Evolutionary conservation across 2,329 filamentous ascomycete genomes (phyloP).

Genomic region (Botrytis sinoallii): DNA sequence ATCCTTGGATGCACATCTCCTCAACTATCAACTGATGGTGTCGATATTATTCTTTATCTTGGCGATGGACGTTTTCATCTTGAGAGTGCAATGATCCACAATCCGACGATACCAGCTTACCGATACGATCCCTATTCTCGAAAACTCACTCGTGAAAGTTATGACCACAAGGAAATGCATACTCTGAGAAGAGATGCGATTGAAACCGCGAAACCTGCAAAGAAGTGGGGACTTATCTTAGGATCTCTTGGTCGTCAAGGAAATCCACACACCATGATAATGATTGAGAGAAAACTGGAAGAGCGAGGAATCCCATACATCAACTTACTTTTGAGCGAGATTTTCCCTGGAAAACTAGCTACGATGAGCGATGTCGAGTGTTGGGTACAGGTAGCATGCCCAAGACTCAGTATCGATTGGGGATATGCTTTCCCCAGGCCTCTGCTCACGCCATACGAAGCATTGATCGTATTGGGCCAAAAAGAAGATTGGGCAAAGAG

Average conservation of each 20-base stretch:
- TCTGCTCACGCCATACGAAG: conserved; percentile 90
- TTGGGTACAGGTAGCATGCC: conserved; percentile 98
- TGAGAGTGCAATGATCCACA: conserved; percentile 98
- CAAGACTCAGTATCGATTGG: conserved; percentile 97
- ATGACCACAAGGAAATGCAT: conserved; percentile 90
- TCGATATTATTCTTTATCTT: conserved; percentile 82
- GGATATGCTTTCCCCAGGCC: conserved; percentile 92
- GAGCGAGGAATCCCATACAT: conserved; percentile 74
- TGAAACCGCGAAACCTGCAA: conserved; percentile 66
- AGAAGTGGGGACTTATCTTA: conserved; percentile 92
- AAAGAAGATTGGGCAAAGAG: conserved; percentile 68
- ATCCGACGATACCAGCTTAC: conserved; percentile 85
- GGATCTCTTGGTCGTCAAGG: conserved; percentile 91
- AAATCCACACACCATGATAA: conserved; percentile 84
- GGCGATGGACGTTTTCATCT: conserved; percentile 94
- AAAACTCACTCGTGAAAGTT: conserved; percentile 84
- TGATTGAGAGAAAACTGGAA: conserved; percentile 77
- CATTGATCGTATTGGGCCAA: conserved; percentile 80
- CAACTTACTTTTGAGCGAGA: conserved; percentile 86
- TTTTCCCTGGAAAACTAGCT: conserved; percentile 91
- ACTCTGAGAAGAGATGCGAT: conserved; percentile 76
- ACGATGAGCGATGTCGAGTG: conserved; percentile 94
- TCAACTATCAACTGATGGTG: conserved; percentile 55
- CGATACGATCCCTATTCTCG: conserved; percentile 96
- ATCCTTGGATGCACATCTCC: conserved; percentile 97